Percentiles rank a stretch among this genome's conserved stretches.
phyloP scores from a whole-genome alignment of 192 early-diverging fungal genomes.

The Backusella psychrophila region DNA sequence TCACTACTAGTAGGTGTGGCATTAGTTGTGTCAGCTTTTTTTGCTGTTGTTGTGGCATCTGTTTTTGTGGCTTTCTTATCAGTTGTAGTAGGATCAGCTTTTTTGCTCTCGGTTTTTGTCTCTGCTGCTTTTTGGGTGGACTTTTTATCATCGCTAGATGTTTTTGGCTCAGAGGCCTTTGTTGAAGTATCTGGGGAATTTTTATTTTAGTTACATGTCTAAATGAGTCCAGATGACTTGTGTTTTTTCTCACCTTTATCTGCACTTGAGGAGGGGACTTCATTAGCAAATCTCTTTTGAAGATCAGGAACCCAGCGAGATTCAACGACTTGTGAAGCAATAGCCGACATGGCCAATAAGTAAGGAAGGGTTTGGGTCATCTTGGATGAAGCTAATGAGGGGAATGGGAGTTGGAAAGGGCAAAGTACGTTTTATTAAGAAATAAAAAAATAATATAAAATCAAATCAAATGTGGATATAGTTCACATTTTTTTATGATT shows the following conservation, averaged over 20 bases:
- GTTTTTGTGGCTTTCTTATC: not conserved
- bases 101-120: not conserved
- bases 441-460: constrained; percentile 3
- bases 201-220: not conserved
- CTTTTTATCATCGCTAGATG: not conserved
- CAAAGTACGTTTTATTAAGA: not conserved
- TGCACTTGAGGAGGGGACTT: not conserved
- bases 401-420: not conserved
- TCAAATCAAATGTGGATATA: constrained; percentile 4
- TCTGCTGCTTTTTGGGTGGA: not conserved
- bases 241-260: not conserved
- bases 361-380: constrained; percentile 2
- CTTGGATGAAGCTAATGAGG: not conserved
- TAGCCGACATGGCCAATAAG: not conserved
- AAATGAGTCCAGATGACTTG: not conserved
- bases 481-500: constrained; percentile 8
- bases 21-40: not conserved
- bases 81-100: not conserved
- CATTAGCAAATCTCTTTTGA: not conserved
- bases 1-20: not conserved
- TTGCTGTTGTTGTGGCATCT: not conserved
- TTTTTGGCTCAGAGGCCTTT: not conserved
- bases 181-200: not conserved
- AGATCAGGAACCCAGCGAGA: constrained; percentile 1
- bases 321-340: not conserved